A percentile compares a stretch with the other conserved stretches of the same genome.
These are phyloP conservation scores for Durotheca rogersii DNA, from an alignment of 495 filamentous ascomycete species.

Conservation along the genomic window DNA sequence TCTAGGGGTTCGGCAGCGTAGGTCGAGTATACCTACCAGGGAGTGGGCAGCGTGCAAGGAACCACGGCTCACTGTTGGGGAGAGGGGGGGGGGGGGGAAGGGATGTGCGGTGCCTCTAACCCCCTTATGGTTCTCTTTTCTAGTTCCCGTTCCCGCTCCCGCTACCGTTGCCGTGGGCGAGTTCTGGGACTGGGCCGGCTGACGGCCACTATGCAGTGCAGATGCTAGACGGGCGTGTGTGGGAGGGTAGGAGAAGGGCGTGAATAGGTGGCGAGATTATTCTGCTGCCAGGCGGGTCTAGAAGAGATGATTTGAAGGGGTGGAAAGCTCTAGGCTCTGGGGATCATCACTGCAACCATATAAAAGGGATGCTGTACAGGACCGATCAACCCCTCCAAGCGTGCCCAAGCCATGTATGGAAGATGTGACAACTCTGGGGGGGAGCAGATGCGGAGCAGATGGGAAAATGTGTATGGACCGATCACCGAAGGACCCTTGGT, in stretches of 20 bases:
- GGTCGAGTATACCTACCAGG: no score
- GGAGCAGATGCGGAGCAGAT: constrained; percentile 20
- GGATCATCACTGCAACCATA: not conserved
- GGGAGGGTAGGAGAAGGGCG: no score
- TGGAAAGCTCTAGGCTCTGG: no score
- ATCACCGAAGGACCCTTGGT: constrained; percentile 30
- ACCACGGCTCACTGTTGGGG: no score
- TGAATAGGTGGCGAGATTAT: no score
- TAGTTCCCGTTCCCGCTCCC: not conserved
- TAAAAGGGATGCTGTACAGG: constrained; percentile 20
- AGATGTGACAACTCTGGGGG: constrained; percentile 20
- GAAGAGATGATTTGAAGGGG: no score
- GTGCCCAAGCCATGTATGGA: no score
- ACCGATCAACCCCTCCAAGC: constrained; percentile 26
- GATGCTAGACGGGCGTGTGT: no score
- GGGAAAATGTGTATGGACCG: constrained; percentile 32
- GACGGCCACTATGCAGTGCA: no score
- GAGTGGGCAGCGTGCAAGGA: no score
- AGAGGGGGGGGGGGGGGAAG: not conserved
- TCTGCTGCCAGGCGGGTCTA: not conserved
- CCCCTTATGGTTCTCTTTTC: not conserved
- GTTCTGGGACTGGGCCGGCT: constrained; percentile 18
- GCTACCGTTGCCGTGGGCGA: not conserved
- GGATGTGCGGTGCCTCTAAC: not conserved
- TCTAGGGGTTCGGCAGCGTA: constrained; percentile 3